phyloP scores from a whole-genome alignment of 495 filamentous ascomycete genomes.

The Neurospora sp. region DNA sequence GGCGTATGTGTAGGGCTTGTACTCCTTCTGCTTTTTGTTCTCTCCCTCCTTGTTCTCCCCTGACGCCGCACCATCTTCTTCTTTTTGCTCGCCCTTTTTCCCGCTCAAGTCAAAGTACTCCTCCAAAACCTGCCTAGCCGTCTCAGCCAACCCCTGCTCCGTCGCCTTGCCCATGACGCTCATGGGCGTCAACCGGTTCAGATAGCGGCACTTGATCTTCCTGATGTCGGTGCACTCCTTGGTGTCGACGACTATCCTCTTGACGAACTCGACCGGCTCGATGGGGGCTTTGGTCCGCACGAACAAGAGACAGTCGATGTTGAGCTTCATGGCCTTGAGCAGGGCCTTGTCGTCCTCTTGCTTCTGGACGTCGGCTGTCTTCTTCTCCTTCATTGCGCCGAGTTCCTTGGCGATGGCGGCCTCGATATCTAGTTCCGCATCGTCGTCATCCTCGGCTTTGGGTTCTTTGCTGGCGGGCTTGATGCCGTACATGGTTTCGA shows the following conservation, averaged over 20 bases:
- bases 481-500: conserved; percentile 48
- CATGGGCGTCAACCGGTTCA: conserved; percentile 80
- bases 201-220: conserved; percentile 58
- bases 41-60: conserved; percentile 29
- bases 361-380: conserved; percentile 19
- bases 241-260: conserved; percentile 61
- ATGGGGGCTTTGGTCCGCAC: conserved; percentile 57
- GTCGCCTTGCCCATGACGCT: conserved; percentile 67
- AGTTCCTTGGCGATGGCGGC: conserved; percentile 72
- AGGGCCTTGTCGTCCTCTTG: conserved; percentile 19
- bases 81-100: conserved; percentile 3
- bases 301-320: conserved; percentile 69
- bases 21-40: conserved; percentile 26
- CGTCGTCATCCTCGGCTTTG: conserved; percentile 15
- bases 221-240: conserved; percentile 30
- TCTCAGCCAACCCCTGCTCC: conserved; percentile 60
- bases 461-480: conserved; percentile 26
- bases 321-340: conserved; percentile 59
- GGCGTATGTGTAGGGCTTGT: conserved; percentile 46
- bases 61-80: background rate
- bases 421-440: conserved; percentile 62
- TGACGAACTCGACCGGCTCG: conserved; percentile 72
- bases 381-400: conserved; percentile 47
- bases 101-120: conserved; percentile 56
- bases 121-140: conserved; percentile 59